Evolutionary conservation across 192 early-diverging fungal species (phyloP), one percentile per base, ranked within the genome.

Genomic region (Coemansia sp.): DNA sequence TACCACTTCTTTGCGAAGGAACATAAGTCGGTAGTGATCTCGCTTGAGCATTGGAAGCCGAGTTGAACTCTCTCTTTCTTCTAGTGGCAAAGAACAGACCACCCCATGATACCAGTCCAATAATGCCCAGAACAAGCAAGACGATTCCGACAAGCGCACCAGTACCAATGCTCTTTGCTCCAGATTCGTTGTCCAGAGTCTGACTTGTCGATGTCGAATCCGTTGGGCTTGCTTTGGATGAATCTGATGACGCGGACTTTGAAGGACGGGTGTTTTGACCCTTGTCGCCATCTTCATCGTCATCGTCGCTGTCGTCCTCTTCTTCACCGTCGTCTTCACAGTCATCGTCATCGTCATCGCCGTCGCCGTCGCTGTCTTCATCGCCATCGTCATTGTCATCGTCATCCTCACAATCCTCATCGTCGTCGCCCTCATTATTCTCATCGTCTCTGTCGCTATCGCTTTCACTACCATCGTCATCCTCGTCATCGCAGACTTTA

Each of bases 171-270:
- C 38, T 10, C 29, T 60, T 60, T 11, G 59, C 5, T 55, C 30
- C 52, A 0, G 52, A 55, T 25, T 55, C 30, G n/a, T 30, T 16
- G 18, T 58, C 31, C 34, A 34, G 1, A 3, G 56, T 38, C 34
- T 58, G 56, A 18, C n/a, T 58, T 36, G 51, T 67, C 20, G 75
- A 67, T 61, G 49, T 51, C 0, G 75, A 71, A 32, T 68, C 64
- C 71, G 62, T 64, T 31, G 33, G 34, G n/a, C 18, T 58, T 32
- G 33, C 56, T 14, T 30, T 38, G 29, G 31, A n/a, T 2, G 56
- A 58, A 33, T 8, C n/a, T 18, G 56, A 55, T 30, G 51, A 50
- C 5, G 49, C 49, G 4, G 49, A 52, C 20, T 52, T 52, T n/a
- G 51, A 52, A 14, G 42, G 42, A 36, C 16, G 5, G 42, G 28